A percentile compares a stretch with the other conserved stretches of the same genome.
Conservation (phyloP, 768 basidiomycete genomes). For the Rhodotorula toruloides region DNA sequence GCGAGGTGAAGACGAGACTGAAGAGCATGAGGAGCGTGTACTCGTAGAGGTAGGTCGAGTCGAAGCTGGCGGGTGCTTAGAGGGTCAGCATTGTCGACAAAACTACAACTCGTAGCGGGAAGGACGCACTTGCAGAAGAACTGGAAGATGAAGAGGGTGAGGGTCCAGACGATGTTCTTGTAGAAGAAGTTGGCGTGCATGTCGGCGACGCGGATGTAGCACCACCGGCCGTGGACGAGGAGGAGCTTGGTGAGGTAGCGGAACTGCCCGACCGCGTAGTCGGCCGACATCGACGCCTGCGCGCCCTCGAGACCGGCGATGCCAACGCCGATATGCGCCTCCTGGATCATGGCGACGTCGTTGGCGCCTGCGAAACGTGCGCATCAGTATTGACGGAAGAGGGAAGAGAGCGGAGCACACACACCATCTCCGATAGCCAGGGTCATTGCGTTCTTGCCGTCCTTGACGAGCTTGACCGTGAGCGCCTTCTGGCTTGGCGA, state of each 20-base stretch:
- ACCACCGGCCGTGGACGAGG: constrained; percentile 93
- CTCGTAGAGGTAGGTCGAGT: constrained; percentile 89
- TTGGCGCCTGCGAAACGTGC: constrained; percentile 57
- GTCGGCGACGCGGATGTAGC: constrained; percentile 89
- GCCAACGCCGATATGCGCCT: constrained; percentile 96
- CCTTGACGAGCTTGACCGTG: constrained; percentile 91
- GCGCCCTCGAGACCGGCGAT: constrained; percentile 90
- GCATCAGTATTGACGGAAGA: background rate
- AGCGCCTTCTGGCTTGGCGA: constrained; percentile 97
- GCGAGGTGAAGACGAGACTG: constrained; percentile 86
- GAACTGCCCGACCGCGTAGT: constrained; percentile 97
- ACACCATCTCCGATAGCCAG: constrained; percentile 85
- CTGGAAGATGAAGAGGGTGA: constrained; percentile 89
- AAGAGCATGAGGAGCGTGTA: constrained; percentile 89
- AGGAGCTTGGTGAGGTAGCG: constrained; percentile 80
- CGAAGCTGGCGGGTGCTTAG: constrained; percentile 58
- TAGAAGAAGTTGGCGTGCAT: constrained; percentile 99
- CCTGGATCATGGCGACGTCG: constrained; percentile 99
- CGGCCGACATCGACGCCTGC: constrained; percentile 97
- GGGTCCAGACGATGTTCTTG: constrained; percentile 85
- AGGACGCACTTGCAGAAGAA: constrained; percentile 74
- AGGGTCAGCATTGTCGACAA: too few relatives aligned
- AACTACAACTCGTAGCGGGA: too few relatives aligned
- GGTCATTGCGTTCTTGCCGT: constrained; percentile 92
- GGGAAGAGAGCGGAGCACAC: background rate